Conservation (phyloP, 2,329 filamentous ascomycete species). For the Fusarium irregulare region DNA sequence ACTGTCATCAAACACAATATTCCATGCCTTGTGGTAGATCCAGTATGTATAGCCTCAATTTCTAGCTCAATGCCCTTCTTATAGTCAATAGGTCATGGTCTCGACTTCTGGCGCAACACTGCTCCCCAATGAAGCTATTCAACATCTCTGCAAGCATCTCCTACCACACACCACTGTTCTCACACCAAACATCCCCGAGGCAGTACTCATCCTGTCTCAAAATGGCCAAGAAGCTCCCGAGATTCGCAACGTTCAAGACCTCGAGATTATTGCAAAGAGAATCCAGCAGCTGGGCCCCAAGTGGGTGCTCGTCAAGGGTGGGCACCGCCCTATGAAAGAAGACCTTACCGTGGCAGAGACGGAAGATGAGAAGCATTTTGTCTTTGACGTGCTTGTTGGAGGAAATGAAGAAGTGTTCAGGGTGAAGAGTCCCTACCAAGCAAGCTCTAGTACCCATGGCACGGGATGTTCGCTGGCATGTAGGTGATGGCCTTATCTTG, state of each 20-base stretch:
- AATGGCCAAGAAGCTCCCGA: slow-evolving; percentile 55
- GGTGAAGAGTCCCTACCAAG: slow-evolving; percentile 77
- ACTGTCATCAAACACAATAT: slow-evolving; percentile 49
- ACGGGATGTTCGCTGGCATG: slow-evolving; percentile 95
- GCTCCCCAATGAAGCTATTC: slow-evolving; percentile 72
- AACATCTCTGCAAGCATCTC: slow-evolving; percentile 67
- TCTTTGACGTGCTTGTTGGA: slow-evolving; percentile 83
- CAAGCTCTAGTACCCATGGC: slow-evolving; percentile 87
- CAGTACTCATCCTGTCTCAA: slow-evolving; percentile 70
- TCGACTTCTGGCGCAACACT: slow-evolving; percentile 81
- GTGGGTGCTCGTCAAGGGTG: slow-evolving; percentile 90
- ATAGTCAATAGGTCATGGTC: slow-evolving; percentile 82
- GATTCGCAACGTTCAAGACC: slow-evolving; percentile 69
- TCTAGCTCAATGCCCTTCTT: neutral
- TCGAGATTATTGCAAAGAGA: slow-evolving; percentile 74
- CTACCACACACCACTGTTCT: slow-evolving; percentile 75
- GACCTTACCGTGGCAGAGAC: slow-evolving; percentile 68
- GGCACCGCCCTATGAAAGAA: slow-evolving; percentile 81
- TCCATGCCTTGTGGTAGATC: slow-evolving; percentile 52
- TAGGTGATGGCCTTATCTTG: slow-evolving; percentile 55
- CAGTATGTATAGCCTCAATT: slow-evolving; percentile 43
- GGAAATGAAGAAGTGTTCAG: slow-evolving; percentile 63
- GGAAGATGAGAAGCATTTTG: slow-evolving; percentile 69
- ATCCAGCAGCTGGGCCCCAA: slow-evolving; percentile 77
- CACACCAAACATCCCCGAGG: slow-evolving; percentile 84